Base-by-base conservation (phyloP, 768 basidiomycete species). In the Rhodotorula graminis region DNA sequence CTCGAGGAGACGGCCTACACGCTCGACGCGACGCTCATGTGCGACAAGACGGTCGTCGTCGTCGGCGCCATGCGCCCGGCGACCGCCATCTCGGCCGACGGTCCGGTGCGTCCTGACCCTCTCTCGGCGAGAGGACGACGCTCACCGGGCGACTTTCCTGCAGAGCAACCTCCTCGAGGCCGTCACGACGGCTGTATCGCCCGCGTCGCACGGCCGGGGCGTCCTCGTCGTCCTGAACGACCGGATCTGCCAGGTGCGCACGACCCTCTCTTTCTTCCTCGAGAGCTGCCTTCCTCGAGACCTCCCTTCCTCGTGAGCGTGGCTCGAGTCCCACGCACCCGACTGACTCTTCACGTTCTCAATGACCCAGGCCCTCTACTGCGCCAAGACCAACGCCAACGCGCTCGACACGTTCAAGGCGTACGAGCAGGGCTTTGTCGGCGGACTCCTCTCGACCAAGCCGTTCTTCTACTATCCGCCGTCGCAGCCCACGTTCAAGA, bases 11-110 rank as follows among this genome's bases (percentile, higher is more conserved):
- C 79, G 3, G 78, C 78, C 2, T 79, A 77, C 67, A 74, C 80
- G 64, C 56, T 82, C 44, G 81, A 82, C 61, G 70, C 78, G 25
- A 80, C 79, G 7, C 62, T 82, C 50, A 76, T 76, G 59, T 80
- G 80, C 69, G 57, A 65, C 40, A 77, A 79, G 63, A 79, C 81
- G 0, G 77, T 81, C 61, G 79, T 81, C 18, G 61, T 80, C 16
- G 79, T 80, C 31, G 81, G 80, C 6, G 74, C 80, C 1, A 82
- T 82, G 81, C 71, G 81, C 12, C 81, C 81, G 1, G 67, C 76
- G 3, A 78, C 79, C 0, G 80, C 79, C 40, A 78, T 80, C 64
- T 79, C 77, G 6, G 77, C 79, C 19, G 77, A 42, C 31, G 27
- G 44, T 11, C 50, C 50, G 2, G 52, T 46, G 29, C 27, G 63